Base-by-base conservation (phyloP, 164 flowering plant species). In the Tetrastigma voinierianum region DNA sequence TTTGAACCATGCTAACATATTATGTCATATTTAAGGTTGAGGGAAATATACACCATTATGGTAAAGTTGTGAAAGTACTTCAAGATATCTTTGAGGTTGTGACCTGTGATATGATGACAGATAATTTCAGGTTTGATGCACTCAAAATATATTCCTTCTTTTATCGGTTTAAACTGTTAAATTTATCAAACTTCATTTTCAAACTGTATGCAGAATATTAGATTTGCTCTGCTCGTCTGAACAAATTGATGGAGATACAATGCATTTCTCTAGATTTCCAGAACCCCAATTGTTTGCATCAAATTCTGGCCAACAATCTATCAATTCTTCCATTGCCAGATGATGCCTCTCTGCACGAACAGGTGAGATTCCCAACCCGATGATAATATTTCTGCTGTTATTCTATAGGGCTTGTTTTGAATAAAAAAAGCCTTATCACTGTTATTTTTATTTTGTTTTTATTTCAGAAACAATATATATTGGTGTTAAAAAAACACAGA, bases 61-160 rank as follows among this genome's bases (percentile, higher is more conserved):
- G 62, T 44, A 77, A 81, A 64, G 93, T 91, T 61, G 87, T 87
- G 72, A 88, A 67, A 70, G 72, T 75, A 62, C 87, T 94, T 47
- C 97, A 88, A 74, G 96, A 94, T 71, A 83, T 91, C 17, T 86
- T 87, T 81, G 98, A 94, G 76, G 72, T 94, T 55, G 80, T 90
- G 62, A 87, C 87, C 52, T 70, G 64, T 61, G 97, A 91, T 78
- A 76, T 91, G 85, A 86, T 94, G 87, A 56, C 71, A 58, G 51
- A 87, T 72, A 83, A 81, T 61, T 83, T 79, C 82, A 88, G 96
- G 98, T 94, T 66, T 61, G 77, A 13, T 20, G 51, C 59, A 43
- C 40, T 54, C 24, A 0, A 15, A 9, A 18, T 52, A 24, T 53
- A 4, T 62, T 63, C 43, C 47, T 44, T 14, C 44, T n/a, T 18